These are phyloP conservation scores for Hypoxylon sp. DNA, from an alignment of 2,329 filamentous ascomycete species.

Conservation along the genomic window DNA sequence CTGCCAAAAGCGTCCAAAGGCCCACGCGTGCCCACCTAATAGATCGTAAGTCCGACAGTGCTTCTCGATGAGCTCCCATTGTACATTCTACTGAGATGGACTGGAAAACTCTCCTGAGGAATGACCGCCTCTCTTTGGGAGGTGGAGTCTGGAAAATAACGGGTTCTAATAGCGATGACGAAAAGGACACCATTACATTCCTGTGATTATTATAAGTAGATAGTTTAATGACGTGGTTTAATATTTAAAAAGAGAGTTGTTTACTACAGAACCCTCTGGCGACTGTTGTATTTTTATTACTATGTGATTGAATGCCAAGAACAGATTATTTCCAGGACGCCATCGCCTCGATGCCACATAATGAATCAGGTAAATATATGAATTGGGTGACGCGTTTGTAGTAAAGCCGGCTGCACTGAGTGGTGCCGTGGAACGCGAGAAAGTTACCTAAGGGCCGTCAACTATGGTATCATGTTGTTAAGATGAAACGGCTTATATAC, in stretches of 20 bases:
- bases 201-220: background rate
- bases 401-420: background rate
- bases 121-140: background rate
- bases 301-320: background rate
- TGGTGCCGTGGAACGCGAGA: background rate
- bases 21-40: slow-evolving; percentile 20
- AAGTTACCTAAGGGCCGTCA: too few species aligned
- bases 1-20: slow-evolving; percentile 4
- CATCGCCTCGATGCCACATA: too few species aligned
- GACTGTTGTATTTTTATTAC: background rate
- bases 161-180: slow-evolving; percentile 2
- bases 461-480: too few species aligned
- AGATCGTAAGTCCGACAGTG: slow-evolving; percentile 4
- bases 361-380: background rate
- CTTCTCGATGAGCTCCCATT: slow-evolving; percentile 8
- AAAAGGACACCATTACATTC: background rate
- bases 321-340: too few species aligned
- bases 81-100: slow-evolving; percentile 9
- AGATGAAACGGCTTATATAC: too few species aligned
- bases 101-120: background rate
- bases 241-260: background rate
- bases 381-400: background rate
- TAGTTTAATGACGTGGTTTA: background rate
- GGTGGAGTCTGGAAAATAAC: background rate
- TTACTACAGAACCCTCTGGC: background rate